Base-by-base conservation (phyloP, 495 filamentous ascomycete species). In the Talaromyces liani region DNA sequence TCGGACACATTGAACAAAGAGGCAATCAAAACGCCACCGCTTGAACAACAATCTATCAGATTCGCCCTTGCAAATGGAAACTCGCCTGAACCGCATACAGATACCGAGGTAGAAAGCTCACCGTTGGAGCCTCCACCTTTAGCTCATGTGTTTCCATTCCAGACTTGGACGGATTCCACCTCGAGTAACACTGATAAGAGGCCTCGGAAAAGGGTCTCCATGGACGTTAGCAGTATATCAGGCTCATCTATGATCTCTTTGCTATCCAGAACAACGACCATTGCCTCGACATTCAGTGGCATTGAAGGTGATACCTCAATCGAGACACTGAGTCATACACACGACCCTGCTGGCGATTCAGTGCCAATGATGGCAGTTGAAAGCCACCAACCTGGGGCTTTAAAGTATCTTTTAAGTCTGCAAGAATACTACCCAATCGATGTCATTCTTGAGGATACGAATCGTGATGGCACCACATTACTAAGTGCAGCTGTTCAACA, bases 301-400 rank as follows among this genome's bases (percentile, higher is more conserved):
- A 84, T 93, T 33, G 91, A 95, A 75, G 91, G 91, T 5, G 92
- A 96, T 69, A 89, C 86, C 7, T 95, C 91, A 1, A 87, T 92
- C 62, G 90, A 93, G 71, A 88, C 85, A 6, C 76, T 97, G 6
- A 83, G 89, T 4, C 88, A 90, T 68, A 96, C 92, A 0, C 90
- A 94, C 67, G 87, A 92, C 67, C 79, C 83, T 20, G 82, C 85
- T 29, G 93, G 94, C 2, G 88, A 96, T 69, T 96, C 93, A 5
- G 84, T 97, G 20, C 82, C 86, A 16, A 99, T 98, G 95, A 98
- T 99, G 92, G 92, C 93, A 7, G 83, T 97, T 34, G 92, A 97
- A 68, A 84, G 87, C 61, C 81, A 85, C 29, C 88, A 88, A 61
- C 75, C 81, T 7, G 84, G 88, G 51, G 85, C 85, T 31, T 71